These are phyloP conservation scores for Fusarium albosuccineum DNA, from an alignment of 2,329 filamentous ascomycete genomes.

Conservation along the genomic window DNA sequence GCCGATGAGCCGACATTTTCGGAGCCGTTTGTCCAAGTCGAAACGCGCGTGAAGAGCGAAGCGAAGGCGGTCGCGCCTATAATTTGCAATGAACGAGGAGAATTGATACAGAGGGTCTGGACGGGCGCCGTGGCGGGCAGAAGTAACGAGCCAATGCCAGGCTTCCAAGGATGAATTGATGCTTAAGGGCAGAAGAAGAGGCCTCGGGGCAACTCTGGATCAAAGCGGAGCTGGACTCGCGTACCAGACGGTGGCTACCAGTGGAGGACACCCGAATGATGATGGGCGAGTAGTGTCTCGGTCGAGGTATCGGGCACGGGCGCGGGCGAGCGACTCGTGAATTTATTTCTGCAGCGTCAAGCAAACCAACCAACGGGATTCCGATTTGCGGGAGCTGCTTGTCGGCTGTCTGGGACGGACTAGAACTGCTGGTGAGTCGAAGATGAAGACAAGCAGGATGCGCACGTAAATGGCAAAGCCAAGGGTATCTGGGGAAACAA, in stretches of 20 bases:
- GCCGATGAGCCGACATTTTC: conserved; percentile 89
- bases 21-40: conserved; percentile 43
- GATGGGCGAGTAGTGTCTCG: conserved; percentile 43
- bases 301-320: conserved; percentile 44
- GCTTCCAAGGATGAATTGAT: conserved; percentile 32
- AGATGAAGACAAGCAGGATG: conserved; percentile 36
- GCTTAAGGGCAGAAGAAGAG: conserved; percentile 27
- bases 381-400: conserved; percentile 19
- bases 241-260: conserved; percentile 35
- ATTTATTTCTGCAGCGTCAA: conserved; percentile 35
- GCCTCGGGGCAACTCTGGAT: conserved; percentile 15
- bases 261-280: conserved; percentile 34
- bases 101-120: conserved; percentile 43
- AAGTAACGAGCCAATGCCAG: conserved; percentile 36
- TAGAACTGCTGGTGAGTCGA: conserved; percentile 45
- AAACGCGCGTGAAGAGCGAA: conserved; percentile 45
- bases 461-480: conserved; percentile 43
- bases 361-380: conserved; percentile 21
- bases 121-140: conserved; percentile 56
- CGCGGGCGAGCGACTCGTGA: conserved; percentile 39
- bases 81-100: conserved; percentile 46
- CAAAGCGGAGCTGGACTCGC: conserved; percentile 35
- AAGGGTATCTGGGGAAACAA: conserved; percentile 51
- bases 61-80: conserved; percentile 39
- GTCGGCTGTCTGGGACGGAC: conserved; percentile 33